Conservation (phyloP, 148 eudicot genomes). For the Chenopodium berlandieri region DNA sequence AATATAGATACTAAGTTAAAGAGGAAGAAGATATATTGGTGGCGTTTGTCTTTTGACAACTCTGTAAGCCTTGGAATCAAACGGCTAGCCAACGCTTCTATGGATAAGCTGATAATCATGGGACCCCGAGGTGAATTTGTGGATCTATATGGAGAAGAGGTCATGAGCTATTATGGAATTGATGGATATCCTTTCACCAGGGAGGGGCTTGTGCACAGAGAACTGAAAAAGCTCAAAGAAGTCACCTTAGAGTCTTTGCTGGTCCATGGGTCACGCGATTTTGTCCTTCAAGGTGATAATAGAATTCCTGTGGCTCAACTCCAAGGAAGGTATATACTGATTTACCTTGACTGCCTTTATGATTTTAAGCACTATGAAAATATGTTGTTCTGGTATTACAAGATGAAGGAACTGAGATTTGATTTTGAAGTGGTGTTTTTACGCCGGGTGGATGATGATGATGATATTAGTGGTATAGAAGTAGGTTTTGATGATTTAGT, state of each 20-base stretch:
- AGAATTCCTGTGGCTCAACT: no score
- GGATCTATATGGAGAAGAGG: background rate
- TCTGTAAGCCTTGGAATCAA: background rate
- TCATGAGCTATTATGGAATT: background rate
- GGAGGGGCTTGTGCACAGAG: background rate
- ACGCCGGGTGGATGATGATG: background rate
- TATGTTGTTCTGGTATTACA: background rate
- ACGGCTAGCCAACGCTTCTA: no score
- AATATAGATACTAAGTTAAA: background rate
- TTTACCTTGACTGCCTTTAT: no score
- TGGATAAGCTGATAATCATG: background rate
- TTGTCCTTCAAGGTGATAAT: background rate
- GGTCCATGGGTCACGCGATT: background rate
- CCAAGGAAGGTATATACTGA: no score
- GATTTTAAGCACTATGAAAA: background rate
- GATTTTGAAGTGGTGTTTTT: conserved; percentile 12
- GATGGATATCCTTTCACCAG: conserved; percentile 11
- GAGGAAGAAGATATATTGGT: background rate
- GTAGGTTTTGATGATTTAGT: background rate
- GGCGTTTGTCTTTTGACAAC: background rate
- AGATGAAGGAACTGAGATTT: background rate
- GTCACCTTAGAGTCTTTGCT: conserved; percentile 16
- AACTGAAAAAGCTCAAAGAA: background rate
- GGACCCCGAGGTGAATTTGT: background rate
- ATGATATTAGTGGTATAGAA: background rate